Evolutionary conservation across 768 basidiomycete genomes (phyloP), one percentile per base, ranked within the genome.

Genomic region (Calocybe cyanea): DNA sequence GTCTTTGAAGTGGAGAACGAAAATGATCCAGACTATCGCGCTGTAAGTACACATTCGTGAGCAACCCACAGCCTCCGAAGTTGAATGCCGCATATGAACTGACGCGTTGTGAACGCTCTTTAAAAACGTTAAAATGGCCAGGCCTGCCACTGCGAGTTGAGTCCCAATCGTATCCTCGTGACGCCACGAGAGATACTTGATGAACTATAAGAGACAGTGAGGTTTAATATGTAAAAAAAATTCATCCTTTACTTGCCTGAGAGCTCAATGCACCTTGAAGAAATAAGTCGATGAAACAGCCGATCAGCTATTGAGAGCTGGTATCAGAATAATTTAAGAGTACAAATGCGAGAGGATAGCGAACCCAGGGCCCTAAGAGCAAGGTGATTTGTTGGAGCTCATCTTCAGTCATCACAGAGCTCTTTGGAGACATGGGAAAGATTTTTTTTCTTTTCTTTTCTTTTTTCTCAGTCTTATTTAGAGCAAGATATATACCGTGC

Each of bases 331-430:
- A 13, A 7, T 28, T 28, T 28, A 6, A 11, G 25, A 6, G 25
- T 11, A 28, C 25, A 28, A 11, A 11, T 28, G 25, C 25, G 11
- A 28, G 5, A 6, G 25, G 25, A n/a, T 4, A 20, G 44, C 61
- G 28, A 17, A 62, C 65, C 65, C 65, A 67, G 40, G 65, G 65
- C 19, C 64, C 65, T 2, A 67, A 53, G 21, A 65, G 49, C 46
- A 54, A 62, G 20, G 48, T 53, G 18, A 57, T 58, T 37, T 54
- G 45, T 30, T 56, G 49, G 7, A 48, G 51, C 23, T 63, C 58
- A 25, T 59, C 53, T 17, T 50, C 42, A 6, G 65, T 60, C 59
- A 62, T 60, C 33, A 50, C 41, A 33, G 41, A 19, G 20, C 41
- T 31, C 9, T 24, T 28, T 17, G 40, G 17, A 30, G 25, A 11